A percentile compares a stretch with the other conserved stretches of the same genome.
These are phyloP conservation scores for Hypoxylon fragiforme DNA, from an alignment of 495 filamentous ascomycete genomes.

Conservation along the genomic window DNA sequence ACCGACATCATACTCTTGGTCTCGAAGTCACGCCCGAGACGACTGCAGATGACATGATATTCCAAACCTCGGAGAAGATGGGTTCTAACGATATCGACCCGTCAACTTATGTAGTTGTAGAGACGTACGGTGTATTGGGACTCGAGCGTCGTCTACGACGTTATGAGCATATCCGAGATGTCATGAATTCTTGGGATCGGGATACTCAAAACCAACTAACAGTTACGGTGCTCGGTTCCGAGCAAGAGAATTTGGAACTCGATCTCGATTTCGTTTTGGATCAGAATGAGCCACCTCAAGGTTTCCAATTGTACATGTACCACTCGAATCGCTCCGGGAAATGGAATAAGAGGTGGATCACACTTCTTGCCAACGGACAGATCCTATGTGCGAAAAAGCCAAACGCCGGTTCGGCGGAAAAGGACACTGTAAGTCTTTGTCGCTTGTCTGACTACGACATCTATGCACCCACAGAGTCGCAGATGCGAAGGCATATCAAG, in stretches of 20 bases:
- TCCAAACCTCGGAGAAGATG: constrained; percentile 57
- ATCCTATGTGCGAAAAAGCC: constrained; percentile 72
- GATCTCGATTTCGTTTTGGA: constrained; percentile 56
- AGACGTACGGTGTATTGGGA: constrained; percentile 74
- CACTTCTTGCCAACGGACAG: constrained; percentile 73
- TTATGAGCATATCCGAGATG: constrained; percentile 85
- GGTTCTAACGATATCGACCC: constrained; percentile 60
- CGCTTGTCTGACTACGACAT: constrained; percentile 94
- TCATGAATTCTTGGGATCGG: constrained; percentile 88
- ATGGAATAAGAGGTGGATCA: constrained; percentile 87
- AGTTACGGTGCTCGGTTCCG: constrained; percentile 46
- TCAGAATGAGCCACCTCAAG: constrained; percentile 56
- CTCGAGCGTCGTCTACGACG: constrained; percentile 80
- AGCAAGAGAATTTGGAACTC: constrained; percentile 45
- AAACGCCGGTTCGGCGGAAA: constrained; percentile 53
- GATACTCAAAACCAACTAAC: constrained; percentile 73
- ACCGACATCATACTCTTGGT: constrained; percentile 60
- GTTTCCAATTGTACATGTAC: constrained; percentile 70
- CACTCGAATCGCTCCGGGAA: constrained; percentile 77
- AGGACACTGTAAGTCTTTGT: constrained; percentile 71
- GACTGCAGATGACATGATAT: constrained; percentile 70
- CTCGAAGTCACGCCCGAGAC: constrained; percentile 74
- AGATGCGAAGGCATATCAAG: constrained; percentile 64
- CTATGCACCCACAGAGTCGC: constrained; percentile 70
- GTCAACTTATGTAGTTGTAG: constrained; percentile 66